Evolutionary conservation across 1,284 basidiomycete species (phyloP).

Genomic region (Microbotryum silenes-acaulis): DNA sequence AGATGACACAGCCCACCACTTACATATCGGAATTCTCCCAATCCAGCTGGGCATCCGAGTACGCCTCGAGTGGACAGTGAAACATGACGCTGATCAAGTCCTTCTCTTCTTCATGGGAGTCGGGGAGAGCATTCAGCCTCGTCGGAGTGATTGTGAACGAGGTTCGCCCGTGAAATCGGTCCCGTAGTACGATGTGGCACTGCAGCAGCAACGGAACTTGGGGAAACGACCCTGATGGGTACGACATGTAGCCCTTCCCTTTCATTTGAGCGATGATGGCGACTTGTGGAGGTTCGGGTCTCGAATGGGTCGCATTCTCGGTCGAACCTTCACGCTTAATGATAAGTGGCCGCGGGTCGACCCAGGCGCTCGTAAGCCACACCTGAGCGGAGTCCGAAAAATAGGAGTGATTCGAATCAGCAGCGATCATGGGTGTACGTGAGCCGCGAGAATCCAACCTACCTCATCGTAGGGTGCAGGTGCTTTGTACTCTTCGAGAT

Average conservation of each 20-base stretch:
- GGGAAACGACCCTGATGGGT: neutral
- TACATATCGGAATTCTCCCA: slow-evolving; percentile 12
- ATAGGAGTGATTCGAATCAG: too few species aligned
- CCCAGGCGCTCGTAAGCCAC: slow-evolving; percentile 2
- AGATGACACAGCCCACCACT: neutral
- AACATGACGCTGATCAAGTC: neutral
- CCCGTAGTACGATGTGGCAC: neutral
- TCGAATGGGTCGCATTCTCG: too few species aligned
- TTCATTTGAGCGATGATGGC: slow-evolving; percentile 2
- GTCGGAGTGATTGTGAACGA: neutral
- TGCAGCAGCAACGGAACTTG: neutral
- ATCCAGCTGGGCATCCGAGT: neutral
- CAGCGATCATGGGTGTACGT: too few species aligned
- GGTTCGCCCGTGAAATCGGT: neutral
- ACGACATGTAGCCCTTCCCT: neutral
- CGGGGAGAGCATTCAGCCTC: neutral
- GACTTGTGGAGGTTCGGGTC: neutral
- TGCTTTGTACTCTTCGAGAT: neutral
- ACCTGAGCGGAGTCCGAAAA: too few species aligned
- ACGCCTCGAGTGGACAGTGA: slow-evolving; percentile 1
- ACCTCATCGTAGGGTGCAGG: slow-evolving; percentile 4
- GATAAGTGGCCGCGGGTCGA: slow-evolving; percentile 11
- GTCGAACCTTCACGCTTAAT: neutral
- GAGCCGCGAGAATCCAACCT: too few species aligned
- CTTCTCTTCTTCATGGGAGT: slow-evolving; percentile 7